phyloP scores from a whole-genome alignment of 306 rosid species.

The Pyrus communis region DNA sequence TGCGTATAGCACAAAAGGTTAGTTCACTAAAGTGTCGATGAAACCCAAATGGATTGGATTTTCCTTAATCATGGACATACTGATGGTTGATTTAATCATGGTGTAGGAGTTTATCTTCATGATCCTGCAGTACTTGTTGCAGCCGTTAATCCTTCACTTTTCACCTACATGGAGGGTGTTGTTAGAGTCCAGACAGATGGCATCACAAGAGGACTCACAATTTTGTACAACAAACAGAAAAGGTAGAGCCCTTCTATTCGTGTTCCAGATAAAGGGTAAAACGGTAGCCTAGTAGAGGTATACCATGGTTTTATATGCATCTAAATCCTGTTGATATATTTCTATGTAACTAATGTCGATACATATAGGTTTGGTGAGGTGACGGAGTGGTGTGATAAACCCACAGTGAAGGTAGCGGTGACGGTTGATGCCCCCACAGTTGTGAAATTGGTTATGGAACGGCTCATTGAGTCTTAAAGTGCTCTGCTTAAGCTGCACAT shows the following conservation, averaged over 20 bases:
- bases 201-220: constrained; percentile 79
- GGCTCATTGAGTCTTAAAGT: constrained; percentile 47
- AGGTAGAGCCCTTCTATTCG: constrained; percentile 25
- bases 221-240: constrained; percentile 66
- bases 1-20: constrained; percentile 59
- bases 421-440: constrained; percentile 74
- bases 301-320: too few relatives aligned
- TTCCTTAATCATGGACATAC: constrained; percentile 1
- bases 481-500: neutral
- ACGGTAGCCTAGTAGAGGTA: neutral
- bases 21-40: constrained; percentile 16
- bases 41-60: constrained; percentile 1
- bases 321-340: neutral
- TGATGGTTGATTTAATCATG: constrained; percentile 17
- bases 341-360: neutral
- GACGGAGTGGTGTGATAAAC: constrained; percentile 78
- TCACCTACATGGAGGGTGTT: constrained; percentile 66
- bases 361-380: constrained; percentile 67
- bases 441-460: constrained; percentile 61
- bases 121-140: constrained; percentile 78
- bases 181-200: constrained; percentile 93
- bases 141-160: constrained; percentile 66
- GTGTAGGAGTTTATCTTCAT: constrained; percentile 86
- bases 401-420: constrained; percentile 83
- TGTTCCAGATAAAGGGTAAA: neutral